Evolutionary conservation across 1,284 basidiomycete species (phyloP), one percentile per base, ranked within the genome.

Genomic region (Laetiporus sulphureus): DNA sequence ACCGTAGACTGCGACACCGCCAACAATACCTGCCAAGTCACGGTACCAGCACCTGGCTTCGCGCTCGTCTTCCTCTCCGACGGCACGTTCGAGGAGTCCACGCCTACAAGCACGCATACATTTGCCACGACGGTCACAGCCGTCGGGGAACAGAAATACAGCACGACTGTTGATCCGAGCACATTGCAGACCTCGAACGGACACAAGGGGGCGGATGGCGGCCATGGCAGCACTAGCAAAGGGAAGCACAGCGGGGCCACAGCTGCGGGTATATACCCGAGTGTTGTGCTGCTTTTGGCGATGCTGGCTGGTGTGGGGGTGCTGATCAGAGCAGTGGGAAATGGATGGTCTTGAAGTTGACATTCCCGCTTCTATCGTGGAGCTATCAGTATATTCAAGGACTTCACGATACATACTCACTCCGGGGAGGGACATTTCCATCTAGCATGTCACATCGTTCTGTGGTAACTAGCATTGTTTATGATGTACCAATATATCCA

Each of bases 51-150:
- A 2, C 76, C 77, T 0, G 68, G 67, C 7, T 61, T 73, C 47
- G 76, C 74, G 10, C 55, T 80, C 44, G 76, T 79, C 37, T 78
- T 72, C 65, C 56, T 80, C 36, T 68, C 65, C 7, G 50, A 59
- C 31, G 50, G 55, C 35, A 63, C 69, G 2, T 51, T 72, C 44
- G 35, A 47, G 4, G 61, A 62, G 10, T 62, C 63, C 2, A 58
- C 60, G 4, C 60, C 65, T 3, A 41, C 49, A 2, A 45, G 61
- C 11, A 64, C 64, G 0, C 41, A 51, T 24, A 72, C 71, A 10
- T 75, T 64, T 51, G 55, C 64, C 7, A 73, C 72, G 25, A 62
- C 63, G 4, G 54, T 56, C 3, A 38, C 49, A 20, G 58, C 59
- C 22, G 39, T 49, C 20, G 58, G 58, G 24, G 49, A 51, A 43